phyloP scores from a whole-genome alignment of 2,329 filamentous ascomycete species.

The Ascochyta pisi region DNA sequence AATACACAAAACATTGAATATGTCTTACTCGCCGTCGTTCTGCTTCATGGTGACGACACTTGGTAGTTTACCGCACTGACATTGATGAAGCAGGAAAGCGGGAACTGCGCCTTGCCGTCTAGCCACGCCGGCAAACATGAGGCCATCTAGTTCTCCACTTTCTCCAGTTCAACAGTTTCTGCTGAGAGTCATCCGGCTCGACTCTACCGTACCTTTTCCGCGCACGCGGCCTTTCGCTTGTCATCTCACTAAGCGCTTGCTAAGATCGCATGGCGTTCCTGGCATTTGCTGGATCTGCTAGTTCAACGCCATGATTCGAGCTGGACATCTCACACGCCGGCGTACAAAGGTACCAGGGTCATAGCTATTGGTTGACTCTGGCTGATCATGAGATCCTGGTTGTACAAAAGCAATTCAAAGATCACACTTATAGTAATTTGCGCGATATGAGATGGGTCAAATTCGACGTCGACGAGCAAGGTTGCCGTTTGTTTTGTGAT shows the following conservation, averaged over 20 bases:
- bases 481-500: slow-evolving; percentile 19
- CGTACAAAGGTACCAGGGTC: slow-evolving; percentile 16
- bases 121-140: slow-evolving; percentile 1
- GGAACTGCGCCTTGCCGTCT: background rate
- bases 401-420: slow-evolving; percentile 6
- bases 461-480: slow-evolving; percentile 7
- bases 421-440: slow-evolving; percentile 9
- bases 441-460: slow-evolving; percentile 6
- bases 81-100: background rate
- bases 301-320: slow-evolving; percentile 3
- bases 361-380: background rate
- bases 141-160: slow-evolving; percentile 13
- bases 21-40: slow-evolving; percentile 20
- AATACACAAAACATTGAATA: slow-evolving; percentile 36
- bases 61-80: slow-evolving; percentile 2
- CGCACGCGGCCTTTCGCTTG: slow-evolving; percentile 3
- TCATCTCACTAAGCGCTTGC: background rate
- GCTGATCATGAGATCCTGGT: slow-evolving; percentile 6
- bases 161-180: slow-evolving; percentile 14
- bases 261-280: slow-evolving; percentile 1
- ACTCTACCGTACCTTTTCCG: slow-evolving; percentile 7
- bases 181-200: slow-evolving; percentile 2
- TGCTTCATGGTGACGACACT: slow-evolving; percentile 10
- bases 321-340: slow-evolving; percentile 8
- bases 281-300: slow-evolving; percentile 13